Conservation (phyloP, 2,329 filamentous ascomycete species). For the Elsinoe batatas region DNA sequence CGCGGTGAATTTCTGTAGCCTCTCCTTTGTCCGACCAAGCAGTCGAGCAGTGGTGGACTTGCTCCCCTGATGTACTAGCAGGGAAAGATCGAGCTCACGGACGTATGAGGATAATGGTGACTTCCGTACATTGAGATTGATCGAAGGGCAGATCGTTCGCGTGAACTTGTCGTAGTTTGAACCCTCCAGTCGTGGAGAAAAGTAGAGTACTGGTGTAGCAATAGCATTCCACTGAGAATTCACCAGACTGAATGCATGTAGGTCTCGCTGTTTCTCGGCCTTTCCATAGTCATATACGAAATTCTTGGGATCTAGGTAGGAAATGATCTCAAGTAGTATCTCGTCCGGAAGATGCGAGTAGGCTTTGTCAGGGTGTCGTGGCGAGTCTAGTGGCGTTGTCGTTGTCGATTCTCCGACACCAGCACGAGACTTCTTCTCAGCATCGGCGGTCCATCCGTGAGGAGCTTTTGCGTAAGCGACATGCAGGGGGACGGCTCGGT, state of each 20-base stretch:
- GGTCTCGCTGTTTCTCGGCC: constrained; percentile 31
- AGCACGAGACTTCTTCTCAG: background rate
- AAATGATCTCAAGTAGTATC: constrained; percentile 42
- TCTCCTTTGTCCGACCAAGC: constrained; percentile 43
- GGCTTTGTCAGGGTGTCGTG: background rate
- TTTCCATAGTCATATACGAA: background rate
- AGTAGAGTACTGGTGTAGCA: constrained; percentile 44
- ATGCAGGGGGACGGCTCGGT: background rate
- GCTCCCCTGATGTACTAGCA: constrained; percentile 49
- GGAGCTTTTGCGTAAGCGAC: background rate
- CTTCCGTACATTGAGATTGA: constrained; percentile 39
- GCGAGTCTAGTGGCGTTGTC: too few species aligned
- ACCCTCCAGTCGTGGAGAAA: constrained; percentile 41
- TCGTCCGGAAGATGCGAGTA: constrained; percentile 42
- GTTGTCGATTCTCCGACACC: background rate
- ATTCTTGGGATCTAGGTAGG: constrained; percentile 30
- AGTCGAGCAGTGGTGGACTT: constrained; percentile 49
- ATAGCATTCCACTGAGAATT: constrained; percentile 49
- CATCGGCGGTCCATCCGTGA: background rate
- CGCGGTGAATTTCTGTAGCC: constrained; percentile 45
- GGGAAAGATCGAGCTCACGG: constrained; percentile 42
- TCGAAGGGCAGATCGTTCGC: constrained; percentile 44
- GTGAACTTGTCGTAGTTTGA: constrained; percentile 46
- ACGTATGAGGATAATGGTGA: constrained; percentile 43
- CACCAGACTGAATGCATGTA: constrained; percentile 44